A percentile compares a stretch with the other conserved stretches of the same genome.
Conservation (phyloP, 2,329 filamentous ascomycete species). For the Diaporthe humulicola region DNA sequence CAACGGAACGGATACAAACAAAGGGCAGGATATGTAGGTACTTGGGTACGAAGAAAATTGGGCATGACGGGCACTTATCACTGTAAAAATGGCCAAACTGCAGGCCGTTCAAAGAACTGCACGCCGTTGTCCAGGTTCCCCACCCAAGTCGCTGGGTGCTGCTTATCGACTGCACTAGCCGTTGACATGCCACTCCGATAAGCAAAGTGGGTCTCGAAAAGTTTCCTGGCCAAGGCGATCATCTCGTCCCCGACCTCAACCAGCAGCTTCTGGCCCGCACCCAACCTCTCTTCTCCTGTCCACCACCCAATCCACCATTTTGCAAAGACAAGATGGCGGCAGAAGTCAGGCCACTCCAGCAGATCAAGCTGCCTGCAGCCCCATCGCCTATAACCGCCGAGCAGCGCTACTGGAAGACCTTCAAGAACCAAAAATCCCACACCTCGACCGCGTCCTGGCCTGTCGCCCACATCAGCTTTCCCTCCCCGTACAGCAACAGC, state of each 20-base stretch:
- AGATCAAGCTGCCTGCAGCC: conserved; percentile 85
- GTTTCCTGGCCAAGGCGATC: conserved; percentile 32
- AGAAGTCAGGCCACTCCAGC: conserved; percentile 83
- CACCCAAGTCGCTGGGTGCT: background rate
- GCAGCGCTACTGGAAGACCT: conserved; percentile 95
- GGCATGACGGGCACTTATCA: background rate
- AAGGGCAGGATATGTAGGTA: background rate
- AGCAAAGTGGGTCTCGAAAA: conserved; percentile 35
- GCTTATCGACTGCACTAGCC: background rate
- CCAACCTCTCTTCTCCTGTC: background rate
- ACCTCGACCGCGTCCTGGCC: conserved; percentile 92
- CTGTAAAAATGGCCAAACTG: too few relatives aligned
- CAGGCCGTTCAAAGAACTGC: background rate
- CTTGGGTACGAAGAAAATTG: background rate
- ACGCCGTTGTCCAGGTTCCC: background rate
- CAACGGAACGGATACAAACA: background rate
- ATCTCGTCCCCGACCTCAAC: background rate
- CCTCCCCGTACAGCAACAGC: conserved; percentile 57
- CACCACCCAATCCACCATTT: conserved; percentile 41
- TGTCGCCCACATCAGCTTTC: conserved; percentile 90
- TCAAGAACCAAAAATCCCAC: conserved; percentile 91
- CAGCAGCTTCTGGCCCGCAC: background rate
- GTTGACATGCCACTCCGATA: conserved; percentile 10
- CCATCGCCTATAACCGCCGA: conserved; percentile 89
- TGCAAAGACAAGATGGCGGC: conserved; percentile 78